A percentile compares a stretch with the other conserved stretches of the same genome.
These are phyloP conservation scores for Xylaria palmicola DNA, from an alignment of 495 filamentous ascomycete genomes.

Conservation along the genomic window DNA sequence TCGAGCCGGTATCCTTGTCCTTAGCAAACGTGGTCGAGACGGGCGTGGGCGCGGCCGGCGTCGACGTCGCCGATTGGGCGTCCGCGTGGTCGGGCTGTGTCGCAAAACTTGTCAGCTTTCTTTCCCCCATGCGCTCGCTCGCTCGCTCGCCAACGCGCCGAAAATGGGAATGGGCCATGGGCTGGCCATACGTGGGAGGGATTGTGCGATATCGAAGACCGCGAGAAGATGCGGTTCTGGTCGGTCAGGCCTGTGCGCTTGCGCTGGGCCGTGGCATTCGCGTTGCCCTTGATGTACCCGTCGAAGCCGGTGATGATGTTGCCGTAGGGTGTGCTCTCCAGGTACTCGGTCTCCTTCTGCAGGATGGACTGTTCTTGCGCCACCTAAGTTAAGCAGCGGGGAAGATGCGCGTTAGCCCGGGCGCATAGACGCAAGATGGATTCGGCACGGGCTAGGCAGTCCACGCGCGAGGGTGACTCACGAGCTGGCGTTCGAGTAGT, in stretches of 20 bases:
- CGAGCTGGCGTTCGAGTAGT: conserved; percentile 45
- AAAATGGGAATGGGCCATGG: background rate
- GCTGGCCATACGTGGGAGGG: conserved; percentile 40
- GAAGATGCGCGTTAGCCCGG: background rate
- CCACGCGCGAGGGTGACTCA: conserved; percentile 22
- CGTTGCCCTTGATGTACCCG: conserved; percentile 87
- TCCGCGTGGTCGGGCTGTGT: conserved; percentile 43
- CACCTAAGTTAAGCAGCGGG: too few species aligned
- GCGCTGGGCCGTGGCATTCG: conserved; percentile 45
- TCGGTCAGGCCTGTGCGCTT: conserved; percentile 52
- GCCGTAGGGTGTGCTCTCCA: conserved; percentile 83
- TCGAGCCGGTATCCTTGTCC: conserved; percentile 37
- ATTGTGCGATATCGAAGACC: conserved; percentile 59
- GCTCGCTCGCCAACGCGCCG: background rate
- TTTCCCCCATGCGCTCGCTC: background rate
- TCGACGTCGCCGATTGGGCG: conserved; percentile 34
- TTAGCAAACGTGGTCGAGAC: conserved; percentile 44
- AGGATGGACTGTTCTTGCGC: conserved; percentile 75
- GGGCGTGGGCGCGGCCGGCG: conserved; percentile 49
- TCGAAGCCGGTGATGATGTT: conserved; percentile 99
- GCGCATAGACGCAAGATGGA: background rate
- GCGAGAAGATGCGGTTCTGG: conserved; percentile 56
- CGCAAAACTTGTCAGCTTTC: conserved; percentile 20
- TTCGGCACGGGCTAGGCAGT: too few species aligned
- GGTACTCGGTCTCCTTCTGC: conserved; percentile 80